Evolutionary conservation across 2,329 filamentous ascomycete genomes (phyloP).

Genomic region (Alternaria angustiovoidea): DNA sequence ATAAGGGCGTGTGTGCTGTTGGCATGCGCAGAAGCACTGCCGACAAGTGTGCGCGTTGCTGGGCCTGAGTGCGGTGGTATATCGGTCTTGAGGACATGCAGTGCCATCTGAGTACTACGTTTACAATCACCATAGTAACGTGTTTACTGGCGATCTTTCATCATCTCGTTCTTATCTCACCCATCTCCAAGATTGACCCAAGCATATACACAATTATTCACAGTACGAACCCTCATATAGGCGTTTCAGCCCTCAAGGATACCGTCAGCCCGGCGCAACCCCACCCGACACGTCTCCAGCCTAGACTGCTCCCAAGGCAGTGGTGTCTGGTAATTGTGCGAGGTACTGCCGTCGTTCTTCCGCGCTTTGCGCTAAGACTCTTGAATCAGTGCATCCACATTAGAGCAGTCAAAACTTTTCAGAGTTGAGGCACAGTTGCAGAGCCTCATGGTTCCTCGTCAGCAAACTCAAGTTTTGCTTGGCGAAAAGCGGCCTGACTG

Average conservation of each 20-base stretch:
- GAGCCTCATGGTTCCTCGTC: slow-evolving; percentile 7
- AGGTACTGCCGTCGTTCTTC: slow-evolving; percentile 4
- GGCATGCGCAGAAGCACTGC: neutral
- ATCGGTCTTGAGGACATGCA: neutral
- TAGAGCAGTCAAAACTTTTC: neutral
- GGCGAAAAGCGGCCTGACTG: neutral
- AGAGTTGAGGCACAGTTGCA: slow-evolving; percentile 6
- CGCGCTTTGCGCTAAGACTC: neutral
- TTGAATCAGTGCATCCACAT: rapidly evolving
- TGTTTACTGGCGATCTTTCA: neutral
- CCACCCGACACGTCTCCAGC: neutral
- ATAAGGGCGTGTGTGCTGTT: slow-evolving; percentile 7
- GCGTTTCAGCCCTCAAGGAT: neutral
- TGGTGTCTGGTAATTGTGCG: slow-evolving; percentile 5
- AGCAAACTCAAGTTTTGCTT: slow-evolving; percentile 7
- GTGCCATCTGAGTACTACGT: neutral
- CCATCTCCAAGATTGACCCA: neutral
- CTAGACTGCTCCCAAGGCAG: neutral
- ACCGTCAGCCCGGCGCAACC: slow-evolving; percentile 1
- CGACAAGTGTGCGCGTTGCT: neutral
- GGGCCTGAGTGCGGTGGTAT: slow-evolving; percentile 1
- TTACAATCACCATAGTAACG: neutral
- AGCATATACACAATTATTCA: neutral
- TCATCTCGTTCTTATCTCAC: neutral
- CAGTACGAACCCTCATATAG: neutral